Conservation (phyloP, 208 protist genomes). For the Dictyostelium gargantuum region DNA sequence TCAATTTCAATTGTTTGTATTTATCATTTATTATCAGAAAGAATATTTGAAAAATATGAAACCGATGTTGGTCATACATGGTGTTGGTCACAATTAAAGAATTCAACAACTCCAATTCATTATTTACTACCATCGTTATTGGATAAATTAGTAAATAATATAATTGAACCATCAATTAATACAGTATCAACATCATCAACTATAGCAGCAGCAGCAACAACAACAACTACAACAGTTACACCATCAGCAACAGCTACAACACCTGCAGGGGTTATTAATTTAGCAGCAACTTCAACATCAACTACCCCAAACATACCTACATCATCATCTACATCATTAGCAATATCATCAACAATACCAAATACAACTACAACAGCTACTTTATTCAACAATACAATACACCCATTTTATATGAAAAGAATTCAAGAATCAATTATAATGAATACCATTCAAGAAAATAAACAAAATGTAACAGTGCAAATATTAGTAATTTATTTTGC, state of each 20-base stretch:
- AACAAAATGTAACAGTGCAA: background rate
- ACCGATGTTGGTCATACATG: slow-evolving; percentile 18
- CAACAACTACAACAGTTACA: background rate
- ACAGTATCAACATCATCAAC: background rate
- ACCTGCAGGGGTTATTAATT: no score
- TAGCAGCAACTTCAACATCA: background rate
- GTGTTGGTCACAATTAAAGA: slow-evolving; percentile 1
- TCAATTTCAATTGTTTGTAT: slow-evolving; percentile 18
- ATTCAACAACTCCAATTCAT: slow-evolving; percentile 26
- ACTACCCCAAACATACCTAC: no score
- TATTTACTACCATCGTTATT: slow-evolving; percentile 41
- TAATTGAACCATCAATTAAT: slow-evolving; percentile 21
- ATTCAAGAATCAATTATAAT: slow-evolving; percentile 1
- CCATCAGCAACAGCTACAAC: background rate
- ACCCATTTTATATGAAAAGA: slow-evolving; percentile 63
- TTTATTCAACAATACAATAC: no score
- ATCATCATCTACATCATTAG: background rate
- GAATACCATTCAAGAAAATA: background rate
- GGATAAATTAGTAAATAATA: slow-evolving; percentile 50
- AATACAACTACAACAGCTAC: background rate
- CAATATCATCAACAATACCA: background rate
- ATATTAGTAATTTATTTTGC: slow-evolving; percentile 31
- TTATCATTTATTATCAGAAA: slow-evolving; percentile 48
- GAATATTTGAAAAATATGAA: slow-evolving; percentile 66
- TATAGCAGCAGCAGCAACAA: background rate